Percentiles rank a stretch among this genome's conserved stretches.
Evolutionary conservation across 192 early-diverging fungal species (phyloP).

Genomic region (Spizellomyces sp.): DNA sequence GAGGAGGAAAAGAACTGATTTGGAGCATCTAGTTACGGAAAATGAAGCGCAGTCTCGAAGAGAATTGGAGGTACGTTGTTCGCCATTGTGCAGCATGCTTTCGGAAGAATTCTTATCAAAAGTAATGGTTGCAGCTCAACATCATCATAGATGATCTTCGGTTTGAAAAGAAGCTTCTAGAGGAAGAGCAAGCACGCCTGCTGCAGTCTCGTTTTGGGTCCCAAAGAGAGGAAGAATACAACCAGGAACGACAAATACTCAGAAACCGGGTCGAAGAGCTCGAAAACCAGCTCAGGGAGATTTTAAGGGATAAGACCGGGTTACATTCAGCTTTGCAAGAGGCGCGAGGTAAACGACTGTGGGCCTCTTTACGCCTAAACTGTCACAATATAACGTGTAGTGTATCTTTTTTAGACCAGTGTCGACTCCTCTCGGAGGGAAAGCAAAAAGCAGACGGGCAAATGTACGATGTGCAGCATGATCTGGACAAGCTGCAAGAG

Average conservation of each 20-base stretch:
- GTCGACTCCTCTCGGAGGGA: slow-evolving; percentile 7
- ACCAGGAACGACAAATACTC: slow-evolving; percentile 40
- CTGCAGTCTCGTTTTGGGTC: slow-evolving; percentile 43
- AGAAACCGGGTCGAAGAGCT: slow-evolving; percentile 34
- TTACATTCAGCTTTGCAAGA: slow-evolving; percentile 31
- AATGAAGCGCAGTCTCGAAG: slow-evolving; percentile 20
- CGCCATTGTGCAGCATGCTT: not conserved
- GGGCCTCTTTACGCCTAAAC: not conserved
- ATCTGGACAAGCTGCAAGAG: slow-evolving; percentile 40
- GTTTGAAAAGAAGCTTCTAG: slow-evolving; percentile 49
- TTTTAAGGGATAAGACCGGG: slow-evolving; percentile 38
- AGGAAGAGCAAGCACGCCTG: slow-evolving; percentile 48
- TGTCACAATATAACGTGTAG: not conserved
- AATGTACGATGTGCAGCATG: slow-evolving; percentile 40
- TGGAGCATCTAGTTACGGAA: slow-evolving; percentile 38
- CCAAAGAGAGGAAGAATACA: slow-evolving; percentile 46
- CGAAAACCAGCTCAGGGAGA: slow-evolving; percentile 22
- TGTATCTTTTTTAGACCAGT: no score
- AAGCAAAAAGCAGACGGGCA: slow-evolving; percentile 33
- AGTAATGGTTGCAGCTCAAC: slow-evolving; percentile 28
- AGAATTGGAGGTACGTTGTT: slow-evolving; percentile 32
- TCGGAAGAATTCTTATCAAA: no score
- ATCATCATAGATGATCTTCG: slow-evolving; percentile 53
- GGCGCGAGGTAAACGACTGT: slow-evolving; percentile 5
- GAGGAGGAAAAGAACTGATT: slow-evolving; percentile 35